A percentile compares a stretch with the other conserved stretches of the same genome.
These are phyloP conservation scores for Torrubiella hemipterigena DNA, from an alignment of 2,329 filamentous ascomycete genomes.

Conservation along the genomic window DNA sequence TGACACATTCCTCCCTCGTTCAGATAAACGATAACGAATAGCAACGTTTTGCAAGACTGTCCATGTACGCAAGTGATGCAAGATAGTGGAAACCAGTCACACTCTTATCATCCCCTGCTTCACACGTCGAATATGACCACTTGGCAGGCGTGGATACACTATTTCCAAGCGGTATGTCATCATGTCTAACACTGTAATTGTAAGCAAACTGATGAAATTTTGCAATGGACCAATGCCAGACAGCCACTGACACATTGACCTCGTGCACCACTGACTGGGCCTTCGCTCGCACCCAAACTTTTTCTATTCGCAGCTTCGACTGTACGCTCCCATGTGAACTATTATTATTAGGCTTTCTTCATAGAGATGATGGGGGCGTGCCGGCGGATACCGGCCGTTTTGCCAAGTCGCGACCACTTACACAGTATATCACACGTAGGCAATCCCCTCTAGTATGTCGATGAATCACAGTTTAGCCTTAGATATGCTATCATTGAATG, in stretches of 20 bases:
- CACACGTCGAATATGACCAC: too few species aligned
- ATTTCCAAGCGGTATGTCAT: not conserved
- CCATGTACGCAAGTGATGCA: too few species aligned
- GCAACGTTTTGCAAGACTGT: not conserved
- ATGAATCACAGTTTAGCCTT: not conserved
- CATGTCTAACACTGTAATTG: not conserved
- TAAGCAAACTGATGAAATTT: not conserved
- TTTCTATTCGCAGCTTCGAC: not conserved
- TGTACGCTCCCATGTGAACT: not conserved
- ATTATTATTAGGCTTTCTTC: not conserved
- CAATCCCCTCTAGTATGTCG: not conserved
- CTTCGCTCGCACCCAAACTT: too few species aligned
- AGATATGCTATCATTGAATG: not conserved
- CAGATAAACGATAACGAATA: not conserved
- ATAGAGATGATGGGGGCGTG: not conserved
- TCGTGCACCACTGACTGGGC: not conserved
- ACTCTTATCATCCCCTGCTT: not conserved
- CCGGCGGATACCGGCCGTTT: not conserved
- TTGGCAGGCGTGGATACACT: not conserved
- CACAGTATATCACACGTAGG: not conserved
- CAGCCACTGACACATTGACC: not conserved
- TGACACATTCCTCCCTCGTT: not conserved
- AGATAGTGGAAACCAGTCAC: not conserved
- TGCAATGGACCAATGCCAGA: not conserved
- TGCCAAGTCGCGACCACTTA: not conserved